Percentiles rank a stretch among this genome's conserved stretches.
phyloP scores from a whole-genome alignment of 257 asterid species.

The Ophiorrhiza pumila region DNA sequence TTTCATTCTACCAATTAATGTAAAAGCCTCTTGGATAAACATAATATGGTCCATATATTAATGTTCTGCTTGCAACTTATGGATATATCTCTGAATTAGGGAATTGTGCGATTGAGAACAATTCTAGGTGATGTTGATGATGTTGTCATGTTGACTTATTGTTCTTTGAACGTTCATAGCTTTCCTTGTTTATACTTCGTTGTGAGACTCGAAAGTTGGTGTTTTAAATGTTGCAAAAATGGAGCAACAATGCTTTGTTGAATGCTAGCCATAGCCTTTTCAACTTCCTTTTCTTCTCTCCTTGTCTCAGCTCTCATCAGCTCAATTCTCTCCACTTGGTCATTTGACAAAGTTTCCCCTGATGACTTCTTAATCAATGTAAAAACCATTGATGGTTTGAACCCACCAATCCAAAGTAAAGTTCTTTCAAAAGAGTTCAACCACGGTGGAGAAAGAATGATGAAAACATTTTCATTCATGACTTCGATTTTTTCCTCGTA shows the following conservation, averaged over 20 bases:
- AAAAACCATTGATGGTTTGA: constrained; percentile 28
- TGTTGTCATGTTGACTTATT: not conserved
- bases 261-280: constrained; percentile 20
- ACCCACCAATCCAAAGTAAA: constrained; percentile 25
- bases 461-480: constrained; percentile 14
- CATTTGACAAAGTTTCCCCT: not conserved
- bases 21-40: not conserved
- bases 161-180: not conserved
- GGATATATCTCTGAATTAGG: not conserved
- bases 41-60: not conserved
- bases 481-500: constrained; percentile 11
- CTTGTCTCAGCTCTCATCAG: constrained; percentile 2
- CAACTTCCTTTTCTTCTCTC: constrained; percentile 22
- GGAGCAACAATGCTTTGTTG: constrained; percentile 28
- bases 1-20: not conserved
- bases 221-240: not conserved
- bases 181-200: not conserved
- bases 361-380: constrained; percentile 3
- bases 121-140: not conserved
- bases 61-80: not conserved
- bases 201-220: not conserved
- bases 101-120: not conserved
- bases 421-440: constrained; percentile 22
- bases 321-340: constrained; percentile 9
- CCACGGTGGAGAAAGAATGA: constrained; percentile 32